Evolutionary conservation across 2,329 filamentous ascomycete species (phyloP).

Genomic region (Xylariales sp.): DNA sequence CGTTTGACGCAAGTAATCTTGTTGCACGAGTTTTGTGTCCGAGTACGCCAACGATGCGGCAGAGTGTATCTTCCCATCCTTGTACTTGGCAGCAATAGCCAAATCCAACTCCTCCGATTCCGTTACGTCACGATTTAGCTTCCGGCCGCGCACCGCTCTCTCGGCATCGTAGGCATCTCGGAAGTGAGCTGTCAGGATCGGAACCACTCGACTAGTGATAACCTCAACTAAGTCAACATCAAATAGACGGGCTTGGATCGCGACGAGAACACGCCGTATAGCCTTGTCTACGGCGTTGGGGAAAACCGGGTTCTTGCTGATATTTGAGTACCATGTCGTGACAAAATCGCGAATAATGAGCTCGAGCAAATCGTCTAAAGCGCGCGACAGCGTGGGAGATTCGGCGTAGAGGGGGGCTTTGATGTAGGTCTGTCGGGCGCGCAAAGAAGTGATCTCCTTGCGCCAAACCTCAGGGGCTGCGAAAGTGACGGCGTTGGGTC

Average conservation of each 20-base stretch:
- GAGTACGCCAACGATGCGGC: conserved; percentile 86
- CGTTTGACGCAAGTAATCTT: conserved; percentile 86
- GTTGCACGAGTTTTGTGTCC: conserved; percentile 85
- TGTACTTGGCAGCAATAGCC: conserved; percentile 95
- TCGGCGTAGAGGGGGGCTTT: conserved; percentile 77
- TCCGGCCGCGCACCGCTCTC: conserved; percentile 83
- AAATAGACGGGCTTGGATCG: conserved; percentile 77
- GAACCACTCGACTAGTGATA: conserved; percentile 83
- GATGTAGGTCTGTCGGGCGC: conserved; percentile 73
- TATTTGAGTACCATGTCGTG: conserved; percentile 86
- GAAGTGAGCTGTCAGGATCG: conserved; percentile 88
- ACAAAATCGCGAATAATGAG: conserved; percentile 87
- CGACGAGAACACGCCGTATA: conserved; percentile 77
- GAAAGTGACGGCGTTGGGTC: conserved; percentile 67
- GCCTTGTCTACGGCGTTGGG: conserved; percentile 86
- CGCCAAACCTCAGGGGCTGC: conserved; percentile 73
- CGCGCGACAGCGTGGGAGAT: conserved; percentile 81
- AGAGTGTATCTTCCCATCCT: conserved; percentile 86
- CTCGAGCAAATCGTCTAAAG: conserved; percentile 81
- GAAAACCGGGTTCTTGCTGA: conserved; percentile 84
- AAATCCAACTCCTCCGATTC: conserved; percentile 96
- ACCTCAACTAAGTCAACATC: conserved; percentile 86
- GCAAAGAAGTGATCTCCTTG: conserved; percentile 74
- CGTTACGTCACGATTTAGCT: conserved; percentile 88
- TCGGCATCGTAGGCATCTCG: conserved; percentile 93